Percentiles rank a stretch among this genome's conserved stretches.
These are phyloP conservation scores for Saussurea involucrata DNA, from an alignment of 129 eudicot species.

Conservation along the genomic window DNA sequence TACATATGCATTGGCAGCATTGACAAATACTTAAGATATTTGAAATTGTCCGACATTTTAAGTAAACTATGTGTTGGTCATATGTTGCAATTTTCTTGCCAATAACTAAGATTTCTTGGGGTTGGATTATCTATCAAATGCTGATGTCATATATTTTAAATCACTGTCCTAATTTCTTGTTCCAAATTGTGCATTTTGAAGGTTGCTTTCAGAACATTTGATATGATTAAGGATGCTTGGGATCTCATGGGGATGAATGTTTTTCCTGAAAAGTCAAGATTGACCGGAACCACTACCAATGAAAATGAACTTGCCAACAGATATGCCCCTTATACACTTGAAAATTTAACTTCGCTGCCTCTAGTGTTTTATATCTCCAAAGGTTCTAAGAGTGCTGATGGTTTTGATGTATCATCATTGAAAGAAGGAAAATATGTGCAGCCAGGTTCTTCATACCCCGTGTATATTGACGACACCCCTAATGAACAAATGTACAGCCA, in stretches of 20 bases:
- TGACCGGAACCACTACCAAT: slow-evolving; percentile 24
- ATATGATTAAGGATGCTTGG: slow-evolving; percentile 70
- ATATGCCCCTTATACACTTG: slow-evolving; percentile 81
- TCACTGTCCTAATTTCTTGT: neutral
- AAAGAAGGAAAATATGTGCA: slow-evolving; percentile 43
- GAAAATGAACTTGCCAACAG: slow-evolving; percentile 46
- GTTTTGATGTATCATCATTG: slow-evolving; percentile 44
- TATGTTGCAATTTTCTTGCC: neutral
- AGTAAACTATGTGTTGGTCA: neutral
- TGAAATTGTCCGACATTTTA: neutral
- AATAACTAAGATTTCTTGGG: too few species aligned
- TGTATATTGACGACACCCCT: slow-evolving; percentile 57
- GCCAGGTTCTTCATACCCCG: slow-evolving; percentile 77
- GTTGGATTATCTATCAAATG: too few species aligned
- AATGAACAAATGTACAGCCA: slow-evolving; percentile 50
- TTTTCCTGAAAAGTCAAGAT: slow-evolving; percentile 39
- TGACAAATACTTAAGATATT: neutral
- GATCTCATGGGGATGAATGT: slow-evolving; percentile 29
- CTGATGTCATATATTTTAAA: neutral
- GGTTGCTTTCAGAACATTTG: slow-evolving; percentile 72
- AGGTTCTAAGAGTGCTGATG: slow-evolving; percentile 39
- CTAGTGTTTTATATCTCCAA: slow-evolving; percentile 54
- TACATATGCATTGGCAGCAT: neutral
- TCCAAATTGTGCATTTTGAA: slow-evolving; percentile 22
- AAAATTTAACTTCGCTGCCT: slow-evolving; percentile 86